Percentiles rank a stretch among this genome's conserved stretches.
Evolutionary conservation across 1,284 basidiomycete species (phyloP).

Genomic region (Ustilago trichophora): DNA sequence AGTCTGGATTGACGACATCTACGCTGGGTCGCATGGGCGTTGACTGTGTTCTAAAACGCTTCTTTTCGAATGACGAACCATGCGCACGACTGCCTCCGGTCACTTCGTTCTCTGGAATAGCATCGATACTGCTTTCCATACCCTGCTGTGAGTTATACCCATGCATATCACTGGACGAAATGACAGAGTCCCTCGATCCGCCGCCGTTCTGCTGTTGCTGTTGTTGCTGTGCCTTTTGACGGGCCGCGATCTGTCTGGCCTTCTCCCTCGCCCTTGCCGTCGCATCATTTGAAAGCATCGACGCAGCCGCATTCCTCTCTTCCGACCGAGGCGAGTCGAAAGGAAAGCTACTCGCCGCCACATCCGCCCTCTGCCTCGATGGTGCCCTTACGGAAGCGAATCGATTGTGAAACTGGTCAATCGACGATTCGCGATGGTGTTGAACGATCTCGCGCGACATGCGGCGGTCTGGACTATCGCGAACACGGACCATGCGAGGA

Average conservation of each 20-base stretch:
- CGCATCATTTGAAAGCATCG: slow-evolving; percentile 10
- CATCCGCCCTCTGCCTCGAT: not conserved
- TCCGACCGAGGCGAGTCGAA: slow-evolving; percentile 2
- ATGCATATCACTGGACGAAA: slow-evolving; percentile 2
- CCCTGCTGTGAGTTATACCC: not conserved
- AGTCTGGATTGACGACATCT: slow-evolving; percentile 4
- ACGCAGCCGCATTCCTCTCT: not conserved
- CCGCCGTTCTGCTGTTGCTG: not conserved
- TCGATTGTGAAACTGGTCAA: slow-evolving; percentile 42
- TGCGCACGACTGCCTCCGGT: not conserved
- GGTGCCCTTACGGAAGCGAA: slow-evolving; percentile 16
- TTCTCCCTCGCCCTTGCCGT: slow-evolving; percentile 32
- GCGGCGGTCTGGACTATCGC: slow-evolving; percentile 1
- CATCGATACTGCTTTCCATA: slow-evolving; percentile 14
- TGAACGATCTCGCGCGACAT: slow-evolving; percentile 31
- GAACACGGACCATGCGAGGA: not conserved
- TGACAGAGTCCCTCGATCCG: not conserved
- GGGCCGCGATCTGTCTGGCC: slow-evolving; percentile 30
- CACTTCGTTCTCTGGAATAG: slow-evolving; percentile 3
- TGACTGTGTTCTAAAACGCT: slow-evolving; percentile 33
- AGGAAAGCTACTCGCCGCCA: slow-evolving; percentile 4
- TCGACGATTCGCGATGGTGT: slow-evolving; percentile 20
- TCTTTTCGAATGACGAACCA: slow-evolving; percentile 10
- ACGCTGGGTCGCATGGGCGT: slow-evolving; percentile 38
- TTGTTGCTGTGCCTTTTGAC: slow-evolving; percentile 3